Evolutionary conservation across 2,329 filamentous ascomycete genomes (phyloP).

Genomic region (Neofusicoccum ribis): DNA sequence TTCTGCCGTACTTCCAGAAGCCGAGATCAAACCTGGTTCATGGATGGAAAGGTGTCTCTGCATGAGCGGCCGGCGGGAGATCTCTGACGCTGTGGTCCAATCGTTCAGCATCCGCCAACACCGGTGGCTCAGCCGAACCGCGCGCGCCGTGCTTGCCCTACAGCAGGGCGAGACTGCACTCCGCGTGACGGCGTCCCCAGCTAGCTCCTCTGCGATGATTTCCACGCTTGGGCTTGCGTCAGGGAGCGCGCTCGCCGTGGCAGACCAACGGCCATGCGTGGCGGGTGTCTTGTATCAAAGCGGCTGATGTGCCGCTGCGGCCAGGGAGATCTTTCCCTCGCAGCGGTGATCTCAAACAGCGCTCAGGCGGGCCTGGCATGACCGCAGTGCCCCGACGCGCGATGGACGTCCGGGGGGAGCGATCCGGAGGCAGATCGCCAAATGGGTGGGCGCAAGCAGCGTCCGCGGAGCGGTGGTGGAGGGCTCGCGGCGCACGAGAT

Average conservation of each 20-base stretch:
- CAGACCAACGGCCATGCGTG: neutral
- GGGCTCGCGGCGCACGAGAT: constrained; percentile 1
- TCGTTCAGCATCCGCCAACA: neutral
- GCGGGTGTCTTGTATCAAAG: neutral
- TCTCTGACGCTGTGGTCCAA: constrained; percentile 9
- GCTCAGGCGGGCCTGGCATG: neutral
- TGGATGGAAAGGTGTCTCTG: neutral
- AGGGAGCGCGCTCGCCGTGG: neutral
- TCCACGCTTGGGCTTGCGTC: neutral
- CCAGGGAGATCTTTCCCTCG: neutral
- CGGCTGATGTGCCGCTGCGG: neutral
- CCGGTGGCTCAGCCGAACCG: neutral
- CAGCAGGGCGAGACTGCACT: constrained; percentile 8
- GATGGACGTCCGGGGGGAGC: neutral
- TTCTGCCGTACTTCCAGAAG: constrained; percentile 18
- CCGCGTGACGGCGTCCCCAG: neutral
- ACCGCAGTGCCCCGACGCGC: neutral
- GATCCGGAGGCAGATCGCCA: neutral
- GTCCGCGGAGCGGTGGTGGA: neutral
- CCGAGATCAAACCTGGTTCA: constrained; percentile 3
- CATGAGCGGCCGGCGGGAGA: neutral
- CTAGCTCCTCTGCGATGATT: neutral
- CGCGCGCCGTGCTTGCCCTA: constrained; percentile 7
- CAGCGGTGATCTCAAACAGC: constrained; percentile 1
- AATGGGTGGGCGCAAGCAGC: neutral